A percentile compares a stretch with the other conserved stretches of the same genome.
These are phyloP conservation scores for Pseudocercospora vitis DNA, from an alignment of 2,329 filamentous ascomycete species.

Conservation along the genomic window DNA sequence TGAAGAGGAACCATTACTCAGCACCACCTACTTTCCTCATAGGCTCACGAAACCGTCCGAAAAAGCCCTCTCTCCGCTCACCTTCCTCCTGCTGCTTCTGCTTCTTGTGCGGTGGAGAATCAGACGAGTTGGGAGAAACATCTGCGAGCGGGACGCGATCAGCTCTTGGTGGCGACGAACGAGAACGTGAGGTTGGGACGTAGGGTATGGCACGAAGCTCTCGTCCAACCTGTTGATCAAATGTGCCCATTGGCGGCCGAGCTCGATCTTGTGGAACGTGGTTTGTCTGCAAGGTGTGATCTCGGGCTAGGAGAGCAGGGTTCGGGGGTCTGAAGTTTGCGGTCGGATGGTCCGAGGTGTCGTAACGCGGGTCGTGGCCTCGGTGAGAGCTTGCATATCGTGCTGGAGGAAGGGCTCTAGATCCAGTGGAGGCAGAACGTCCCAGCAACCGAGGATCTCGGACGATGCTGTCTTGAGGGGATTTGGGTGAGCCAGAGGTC, in stretches of 20 bases:
- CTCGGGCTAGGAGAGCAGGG: no score
- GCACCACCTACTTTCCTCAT: no score
- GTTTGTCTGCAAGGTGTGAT: no score
- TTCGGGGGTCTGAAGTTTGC: no score
- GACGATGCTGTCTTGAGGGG: neutral
- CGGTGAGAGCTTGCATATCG: neutral
- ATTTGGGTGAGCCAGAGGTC: no score
- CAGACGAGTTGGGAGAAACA: no score
- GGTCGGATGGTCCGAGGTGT: no score
- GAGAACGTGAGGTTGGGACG: neutral
- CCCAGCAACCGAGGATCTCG: neutral
- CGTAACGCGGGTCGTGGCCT: no score
- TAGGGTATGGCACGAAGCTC: neutral
- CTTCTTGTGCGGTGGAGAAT: neutral
- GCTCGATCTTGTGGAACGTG: no score
- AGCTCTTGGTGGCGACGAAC: neutral
- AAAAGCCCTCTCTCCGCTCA: neutral
- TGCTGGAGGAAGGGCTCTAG: neutral
- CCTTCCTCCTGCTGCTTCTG: neutral
- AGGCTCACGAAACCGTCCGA: neutral
- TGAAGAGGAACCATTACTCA: no score
- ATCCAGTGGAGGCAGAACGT: neutral
- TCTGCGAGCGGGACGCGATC: neutral
- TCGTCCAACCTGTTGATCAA: neutral
- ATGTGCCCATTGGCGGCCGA: neutral